Evolutionary conservation across 768 basidiomycete species (phyloP).

Genomic region (Collybia sordida): DNA sequence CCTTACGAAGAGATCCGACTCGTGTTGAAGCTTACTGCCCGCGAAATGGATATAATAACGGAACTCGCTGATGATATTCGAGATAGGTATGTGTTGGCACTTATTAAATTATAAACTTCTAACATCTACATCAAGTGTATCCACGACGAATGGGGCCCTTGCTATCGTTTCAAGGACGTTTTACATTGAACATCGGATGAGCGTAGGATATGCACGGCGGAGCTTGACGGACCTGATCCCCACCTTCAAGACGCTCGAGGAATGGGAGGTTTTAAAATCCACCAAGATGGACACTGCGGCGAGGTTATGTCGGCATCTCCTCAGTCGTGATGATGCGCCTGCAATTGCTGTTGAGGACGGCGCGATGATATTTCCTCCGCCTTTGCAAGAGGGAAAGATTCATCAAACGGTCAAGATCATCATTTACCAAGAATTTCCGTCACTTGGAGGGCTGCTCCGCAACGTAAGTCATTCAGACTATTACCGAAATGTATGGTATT

Average conservation of each 20-base stretch:
- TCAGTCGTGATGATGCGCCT: conserved; percentile 15
- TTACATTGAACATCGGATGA: conserved; percentile 13
- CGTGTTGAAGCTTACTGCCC: conserved; percentile 10
- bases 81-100: conserved; percentile 10
- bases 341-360: conserved; percentile 15
- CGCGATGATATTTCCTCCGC: conserved; percentile 6
- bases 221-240: not conserved
- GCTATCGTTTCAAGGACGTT: no score
- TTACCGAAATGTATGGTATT: not conserved
- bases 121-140: not conserved
- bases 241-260: conserved; percentile 7
- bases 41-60: conserved; percentile 18
- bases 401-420: conserved; percentile 10
- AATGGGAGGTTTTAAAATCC: conserved; percentile 13
- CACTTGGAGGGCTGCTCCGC: conserved; percentile 10
- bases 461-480: conserved; percentile 17
- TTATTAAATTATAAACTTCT: no score
- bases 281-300: conserved; percentile 17
- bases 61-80: conserved; percentile 6
- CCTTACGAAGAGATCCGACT: not conserved
- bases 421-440: conserved; percentile 21
- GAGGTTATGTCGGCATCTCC: conserved; percentile 2
- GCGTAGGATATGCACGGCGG: conserved; percentile 7
- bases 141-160: not conserved
- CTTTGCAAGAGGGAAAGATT: conserved; percentile 5